Conservation (phyloP, 2,329 filamentous ascomycete genomes). For the Ceratocystis destructans region DNA sequence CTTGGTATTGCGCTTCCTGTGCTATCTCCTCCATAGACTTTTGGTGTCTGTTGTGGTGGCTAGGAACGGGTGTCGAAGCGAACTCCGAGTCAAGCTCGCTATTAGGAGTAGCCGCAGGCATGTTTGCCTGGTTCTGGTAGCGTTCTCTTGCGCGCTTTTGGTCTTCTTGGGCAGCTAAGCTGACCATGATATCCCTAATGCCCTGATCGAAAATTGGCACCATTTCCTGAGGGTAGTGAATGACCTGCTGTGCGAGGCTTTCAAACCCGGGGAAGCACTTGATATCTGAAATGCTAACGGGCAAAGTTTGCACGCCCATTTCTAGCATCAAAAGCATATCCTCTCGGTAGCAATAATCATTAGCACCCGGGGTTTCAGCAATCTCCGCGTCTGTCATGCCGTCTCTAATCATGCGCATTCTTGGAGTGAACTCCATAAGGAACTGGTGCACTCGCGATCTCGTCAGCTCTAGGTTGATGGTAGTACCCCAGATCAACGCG, state of each 20-base stretch:
- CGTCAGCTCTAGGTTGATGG: slow-evolving; percentile 83
- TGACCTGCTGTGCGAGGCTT: slow-evolving; percentile 90
- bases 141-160: slow-evolving; percentile 30
- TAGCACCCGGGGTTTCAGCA: slow-evolving; percentile 52
- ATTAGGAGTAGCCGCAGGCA: slow-evolving; percentile 27
- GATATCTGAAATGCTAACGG: slow-evolving; percentile 76
- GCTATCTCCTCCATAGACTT: slow-evolving; percentile 66
- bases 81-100: slow-evolving; percentile 33
- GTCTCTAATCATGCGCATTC: slow-evolving; percentile 85
- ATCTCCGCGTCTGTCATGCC: slow-evolving; percentile 69
- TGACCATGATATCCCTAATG: slow-evolving; percentile 84
- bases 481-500: slow-evolving; percentile 79
- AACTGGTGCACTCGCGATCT: slow-evolving; percentile 63
- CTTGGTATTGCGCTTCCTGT: slow-evolving; percentile 65
- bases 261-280: slow-evolving; percentile 84
- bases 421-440: slow-evolving; percentile 76
- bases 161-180: slow-evolving; percentile 71
- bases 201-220: slow-evolving; percentile 93
- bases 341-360: slow-evolving; percentile 69
- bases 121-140: slow-evolving; percentile 42
- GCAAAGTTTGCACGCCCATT: slow-evolving; percentile 69
- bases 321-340: slow-evolving; percentile 84
- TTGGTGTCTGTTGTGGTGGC: slow-evolving; percentile 32
- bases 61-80: slow-evolving; percentile 25
- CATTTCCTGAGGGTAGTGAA: slow-evolving; percentile 90